Conservation (phyloP, 1,284 basidiomycete species). For the Meira nashicola region DNA sequence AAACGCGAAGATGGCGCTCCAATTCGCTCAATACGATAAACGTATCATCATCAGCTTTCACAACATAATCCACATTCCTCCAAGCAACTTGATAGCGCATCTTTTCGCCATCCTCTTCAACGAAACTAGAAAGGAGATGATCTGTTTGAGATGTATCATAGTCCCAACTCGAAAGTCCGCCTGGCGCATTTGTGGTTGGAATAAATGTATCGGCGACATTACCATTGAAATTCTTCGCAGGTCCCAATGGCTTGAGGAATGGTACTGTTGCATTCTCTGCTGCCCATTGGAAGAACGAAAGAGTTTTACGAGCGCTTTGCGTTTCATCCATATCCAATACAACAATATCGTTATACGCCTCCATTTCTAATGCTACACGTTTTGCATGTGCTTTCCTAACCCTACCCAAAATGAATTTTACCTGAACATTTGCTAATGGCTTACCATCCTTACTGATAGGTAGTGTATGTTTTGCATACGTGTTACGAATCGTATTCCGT, state of each 20-base stretch:
- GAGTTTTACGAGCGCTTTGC: constrained; percentile 84
- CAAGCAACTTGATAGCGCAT: constrained; percentile 36
- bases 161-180: not conserved
- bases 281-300: constrained; percentile 79
- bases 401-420: constrained; percentile 85
- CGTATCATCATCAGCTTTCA: constrained; percentile 52
- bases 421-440: constrained; percentile 65
- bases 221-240: constrained; percentile 7
- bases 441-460: constrained; percentile 45
- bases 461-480: constrained; percentile 71
- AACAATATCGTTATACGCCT: constrained; percentile 84
- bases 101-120: not conserved
- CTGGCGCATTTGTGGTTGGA: not conserved
- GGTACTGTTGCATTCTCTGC: constrained; percentile 87
- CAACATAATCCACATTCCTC: constrained; percentile 51
- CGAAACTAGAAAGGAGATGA: not conserved
- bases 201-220: not conserved
- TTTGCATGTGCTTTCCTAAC: constrained; percentile 75
- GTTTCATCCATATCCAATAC: constrained; percentile 80
- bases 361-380: constrained; percentile 80
- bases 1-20: constrained; percentile 46
- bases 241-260: constrained; percentile 30
- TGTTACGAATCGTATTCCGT: constrained; percentile 80
- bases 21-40: constrained; percentile 49
- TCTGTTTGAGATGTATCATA: not conserved